Evolutionary conservation across 2,329 filamentous ascomycete species (phyloP).

Genomic region (Aspergillus pseudonomiae): DNA sequence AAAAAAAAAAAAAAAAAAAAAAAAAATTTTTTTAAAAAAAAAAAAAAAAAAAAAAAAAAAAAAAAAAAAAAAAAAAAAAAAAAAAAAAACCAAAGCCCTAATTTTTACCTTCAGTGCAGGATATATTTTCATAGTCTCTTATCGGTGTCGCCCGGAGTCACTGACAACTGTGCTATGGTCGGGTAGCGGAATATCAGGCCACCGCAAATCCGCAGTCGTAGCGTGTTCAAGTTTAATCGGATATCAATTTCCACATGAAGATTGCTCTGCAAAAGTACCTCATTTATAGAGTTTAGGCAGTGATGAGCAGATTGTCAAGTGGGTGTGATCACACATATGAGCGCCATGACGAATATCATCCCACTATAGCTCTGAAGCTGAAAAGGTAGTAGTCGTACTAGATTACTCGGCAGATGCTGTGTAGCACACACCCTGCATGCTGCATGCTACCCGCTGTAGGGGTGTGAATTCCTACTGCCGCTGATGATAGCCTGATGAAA

Average conservation of each 20-base stretch:
- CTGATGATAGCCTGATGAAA: neutral
- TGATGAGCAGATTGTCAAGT: neutral
- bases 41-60: neutral
- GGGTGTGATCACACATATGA: neutral
- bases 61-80: neutral
- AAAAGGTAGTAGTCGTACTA: neutral
- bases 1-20: neutral
- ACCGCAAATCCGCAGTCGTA: neutral
- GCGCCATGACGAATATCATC: neutral
- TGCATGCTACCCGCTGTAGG: slow-evolving; percentile 3
- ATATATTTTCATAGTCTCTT: neutral
- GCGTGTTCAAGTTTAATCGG: neutral
- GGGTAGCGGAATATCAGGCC: slow-evolving; percentile 3
- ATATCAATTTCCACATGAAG: neutral
- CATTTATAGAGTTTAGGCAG: neutral
- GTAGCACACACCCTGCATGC: neutral
- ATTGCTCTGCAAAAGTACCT: slow-evolving; percentile 1
- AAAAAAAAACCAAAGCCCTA: neutral
- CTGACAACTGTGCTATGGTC: neutral
- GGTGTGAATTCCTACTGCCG: neutral
- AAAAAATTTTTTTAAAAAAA: neutral
- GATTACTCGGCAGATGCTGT: neutral
- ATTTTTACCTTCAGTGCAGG: neutral
- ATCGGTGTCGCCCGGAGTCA: neutral
- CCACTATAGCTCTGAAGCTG: neutral